A percentile compares a stretch with the other conserved stretches of the same genome.
These are phyloP conservation scores for Oryza nivara DNA, from an alignment of 176 grass and related monocot species.

Conservation along the genomic window DNA sequence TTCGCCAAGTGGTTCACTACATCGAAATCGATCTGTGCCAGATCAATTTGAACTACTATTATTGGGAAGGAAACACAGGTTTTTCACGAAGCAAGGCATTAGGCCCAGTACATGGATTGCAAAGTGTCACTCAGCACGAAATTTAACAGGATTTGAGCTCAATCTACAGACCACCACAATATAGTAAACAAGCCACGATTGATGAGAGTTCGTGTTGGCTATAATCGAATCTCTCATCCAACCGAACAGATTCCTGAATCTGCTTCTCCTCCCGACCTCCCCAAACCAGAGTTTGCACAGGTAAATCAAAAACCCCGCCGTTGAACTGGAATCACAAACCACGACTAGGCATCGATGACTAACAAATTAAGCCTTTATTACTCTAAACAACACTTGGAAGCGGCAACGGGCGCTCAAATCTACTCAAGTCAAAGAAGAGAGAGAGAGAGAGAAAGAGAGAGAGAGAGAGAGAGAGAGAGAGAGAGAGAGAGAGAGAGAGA, in stretches of 20 bases:
- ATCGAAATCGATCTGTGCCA: background rate
- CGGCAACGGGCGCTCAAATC: background rate
- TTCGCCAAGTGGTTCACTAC: background rate
- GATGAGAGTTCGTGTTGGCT: background rate
- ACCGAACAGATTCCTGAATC: background rate
- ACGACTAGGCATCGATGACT: too few relatives aligned
- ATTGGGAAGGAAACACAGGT: background rate
- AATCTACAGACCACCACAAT: background rate
- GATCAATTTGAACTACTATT: conserved; percentile 9
- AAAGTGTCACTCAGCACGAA: background rate
- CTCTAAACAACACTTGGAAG: background rate
- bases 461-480: background rate
- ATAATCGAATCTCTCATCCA: background rate
- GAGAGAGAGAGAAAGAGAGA: too few relatives aligned
- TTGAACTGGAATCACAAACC: too few relatives aligned
- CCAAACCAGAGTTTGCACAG: too few relatives aligned
- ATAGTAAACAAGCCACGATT: background rate
- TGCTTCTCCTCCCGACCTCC: background rate
- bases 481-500: background rate
- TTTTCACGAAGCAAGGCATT: background rate
- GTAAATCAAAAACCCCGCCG: too few relatives aligned
- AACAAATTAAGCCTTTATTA: background rate
- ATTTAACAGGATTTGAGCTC: background rate
- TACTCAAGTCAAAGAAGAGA: conserved; percentile 11
- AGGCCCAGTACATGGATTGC: background rate